Base-by-base conservation (phyloP, 306 rosid species). In the Cucumis sativus region DNA sequence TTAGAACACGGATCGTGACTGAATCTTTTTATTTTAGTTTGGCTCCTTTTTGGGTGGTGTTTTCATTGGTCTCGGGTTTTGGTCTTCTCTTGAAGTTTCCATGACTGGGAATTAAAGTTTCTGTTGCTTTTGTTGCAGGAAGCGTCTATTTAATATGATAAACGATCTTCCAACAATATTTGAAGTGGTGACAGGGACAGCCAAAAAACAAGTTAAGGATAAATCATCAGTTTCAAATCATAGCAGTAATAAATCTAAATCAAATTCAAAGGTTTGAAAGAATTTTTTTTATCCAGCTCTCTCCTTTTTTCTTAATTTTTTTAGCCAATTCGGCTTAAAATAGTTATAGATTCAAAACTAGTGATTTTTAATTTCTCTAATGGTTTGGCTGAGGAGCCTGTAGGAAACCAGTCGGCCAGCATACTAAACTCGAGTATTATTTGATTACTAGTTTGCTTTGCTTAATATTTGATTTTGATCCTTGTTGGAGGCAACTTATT, bases 121-220 rank as follows among this genome's bases (percentile, higher is more conserved):
- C 61, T 51, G 35, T 63, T 66, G 57, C 58, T 67, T 67, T 66
- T 78, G 59, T 70, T 86, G 88, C 92, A 92, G 97, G 91, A 88
- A 85, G 81, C 88, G 88, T 14, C 91, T 92, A 66, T 92, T 92
- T 77, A 82, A 82, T 77, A 86, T 90, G 96, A 89, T 92, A 80
- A 92, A 88, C 75, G 92, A 92, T 78, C 97, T 92, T 82, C 96
- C 97, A 64, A 92, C 97, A 68, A 85, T 90, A 85, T 90, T 86
- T 45, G 96, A 92, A 85, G 86, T 90, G 77, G 91, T 90, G 43
- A 83, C 93, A 20, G 96, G 92, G 78, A 59, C 80, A 70, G 85
- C 84, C 72, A 89, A 90, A 92, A 90, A 89, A 80, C 92, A 86
- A 81, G 89, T 75, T 59, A 92, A 89, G 91, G 96, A 86, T 61